Base-by-base conservation (phyloP, 1,139 yeast genomes). In the Sugiyamaella japonica region DNA sequence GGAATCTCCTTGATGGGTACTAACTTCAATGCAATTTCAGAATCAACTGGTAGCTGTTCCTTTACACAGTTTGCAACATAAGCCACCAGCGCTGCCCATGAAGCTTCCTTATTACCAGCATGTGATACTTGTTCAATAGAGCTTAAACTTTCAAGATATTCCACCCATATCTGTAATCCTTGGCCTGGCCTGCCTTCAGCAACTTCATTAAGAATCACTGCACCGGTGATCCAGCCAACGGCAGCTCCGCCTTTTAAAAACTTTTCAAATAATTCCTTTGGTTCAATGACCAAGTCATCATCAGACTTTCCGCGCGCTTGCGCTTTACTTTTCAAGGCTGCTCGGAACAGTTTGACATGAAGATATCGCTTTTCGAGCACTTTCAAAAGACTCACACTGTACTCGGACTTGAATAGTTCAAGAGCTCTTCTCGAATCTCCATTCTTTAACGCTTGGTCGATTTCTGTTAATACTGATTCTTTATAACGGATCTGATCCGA, bases 111-210 rank as follows among this genome's bases (percentile, higher is more conserved):
- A 52, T 66, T 64, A 45, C 62, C 65, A 2, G 59, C 57, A 23
- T 55, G 49, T 7, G 64, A 59, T 8, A 68, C 64, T 12, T 57
- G 50, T 7, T 56, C 56, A 9, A 61, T 54, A 39, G 59, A 54
- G 15, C 66, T 66, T 12, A 67, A 54, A 10, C 64, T 60, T 54
- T 70, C 73, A 45, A 70, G 61, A 44, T 69, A 66, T 28, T 63
- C 64, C 28, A 70, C 71, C 73, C 73, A 72, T 20, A 65, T 55
- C 48, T 69, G 70, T 20, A 72, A 56, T 15, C 68, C 75, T 37
- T 59, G 55, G 28, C 65, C 63, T 9, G 68, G 63, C 20, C 59
- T 49, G 17, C 67, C 71, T 2, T 56, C 55, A 20, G 53, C 32
- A 10, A 68, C 55, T 17, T 63, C 67, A 25, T 56, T 55, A 51